These are phyloP conservation scores for Gnomoniopsis sp. DNA, from an alignment of 2,329 filamentous ascomycete genomes.

Conservation along the genomic window DNA sequence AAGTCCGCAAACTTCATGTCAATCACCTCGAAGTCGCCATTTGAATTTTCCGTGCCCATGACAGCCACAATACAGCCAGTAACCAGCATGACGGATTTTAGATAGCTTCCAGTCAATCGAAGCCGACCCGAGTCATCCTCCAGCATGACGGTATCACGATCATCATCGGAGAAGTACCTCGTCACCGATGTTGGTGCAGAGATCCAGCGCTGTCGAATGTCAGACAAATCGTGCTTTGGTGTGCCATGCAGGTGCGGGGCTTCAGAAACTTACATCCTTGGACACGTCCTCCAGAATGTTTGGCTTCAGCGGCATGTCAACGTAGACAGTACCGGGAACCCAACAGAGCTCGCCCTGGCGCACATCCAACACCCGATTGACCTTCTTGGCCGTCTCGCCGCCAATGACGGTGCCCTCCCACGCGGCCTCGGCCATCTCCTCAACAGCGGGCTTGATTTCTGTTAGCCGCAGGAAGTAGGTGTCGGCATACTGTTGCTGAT, in stretches of 20 bases:
- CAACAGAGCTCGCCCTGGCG: conserved; percentile 94
- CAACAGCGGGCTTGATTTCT: conserved; percentile 80
- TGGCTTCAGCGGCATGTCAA: conserved; percentile 95
- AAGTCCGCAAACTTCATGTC: conserved; percentile 88
- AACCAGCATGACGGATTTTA: conserved; percentile 70
- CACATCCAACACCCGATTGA: conserved; percentile 90
- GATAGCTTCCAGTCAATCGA: conserved; percentile 66
- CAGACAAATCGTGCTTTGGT: background rate
- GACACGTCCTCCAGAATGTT: conserved; percentile 94
- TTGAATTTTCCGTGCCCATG: conserved; percentile 86
- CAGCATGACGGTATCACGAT: conserved; percentile 71
- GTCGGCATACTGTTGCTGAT: conserved; percentile 93
- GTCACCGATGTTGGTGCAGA: conserved; percentile 72
- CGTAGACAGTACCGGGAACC: conserved; percentile 92
- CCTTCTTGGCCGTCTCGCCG: conserved; percentile 68
- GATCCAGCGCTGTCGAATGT: conserved; percentile 71
- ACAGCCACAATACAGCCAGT: conserved; percentile 94
- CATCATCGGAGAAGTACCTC: conserved; percentile 68
- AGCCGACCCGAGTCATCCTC: conserved; percentile 95
- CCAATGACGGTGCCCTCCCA: conserved; percentile 79
- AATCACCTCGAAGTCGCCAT: conserved; percentile 89
- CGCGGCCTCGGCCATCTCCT: conserved; percentile 66
- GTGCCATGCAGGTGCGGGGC: background rate
- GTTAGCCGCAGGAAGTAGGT: conserved; percentile 94
- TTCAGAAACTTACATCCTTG: conserved; percentile 67